Evolutionary conservation across 2,329 filamentous ascomycete genomes (phyloP), one percentile per base, ranked within the genome.

Genomic region (Penicillium sclerotigenum): DNA sequence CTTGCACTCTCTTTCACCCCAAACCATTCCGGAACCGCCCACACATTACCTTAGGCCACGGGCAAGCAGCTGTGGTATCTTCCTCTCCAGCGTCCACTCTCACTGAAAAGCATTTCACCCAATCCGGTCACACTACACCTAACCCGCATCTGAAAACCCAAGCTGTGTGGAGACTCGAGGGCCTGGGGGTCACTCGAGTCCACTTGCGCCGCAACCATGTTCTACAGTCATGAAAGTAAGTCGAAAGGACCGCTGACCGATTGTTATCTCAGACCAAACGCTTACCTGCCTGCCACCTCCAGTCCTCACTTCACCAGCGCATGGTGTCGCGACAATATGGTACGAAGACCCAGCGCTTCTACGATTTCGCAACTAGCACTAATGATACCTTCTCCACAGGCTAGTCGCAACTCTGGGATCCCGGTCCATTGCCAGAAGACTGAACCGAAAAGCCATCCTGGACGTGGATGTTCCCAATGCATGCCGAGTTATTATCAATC

Each of bases 291-390:
- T 37, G 6, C 24, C 37, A 52, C 48, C 26, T 34, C 14, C 57
- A 86, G 84, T 99, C 57, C 84, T 99, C 53, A 94, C 87, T 4
- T 93, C 84, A 59, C 86, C 86, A 69, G 88, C 94, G 71, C 89
- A 97, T 83, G 94, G 94, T 54, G 89, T 99, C 55, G 89, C 93
- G 14, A 99, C 93, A 2, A 87, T 99, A 58, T 99, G 94, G 93
- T 96, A 80, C 68, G 83, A 1, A 7, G 0, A 22, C 16, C 34
- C 34, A 37, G 11, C 4, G 16, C 20, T 31, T 34, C 8, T 8
- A 11, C 7, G 9, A 10, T 28, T 40, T 13, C 16, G 66, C 76
- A 50, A 73, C 60, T 45, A 53, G 45, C 5, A 38, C 36, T 53
- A 52, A 61, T 36, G 53, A 40, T 16, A 11, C 18, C 16, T 1